Evolutionary conservation across 2,329 filamentous ascomycete species (phyloP).

Genomic region (Xylaria sp.): DNA sequence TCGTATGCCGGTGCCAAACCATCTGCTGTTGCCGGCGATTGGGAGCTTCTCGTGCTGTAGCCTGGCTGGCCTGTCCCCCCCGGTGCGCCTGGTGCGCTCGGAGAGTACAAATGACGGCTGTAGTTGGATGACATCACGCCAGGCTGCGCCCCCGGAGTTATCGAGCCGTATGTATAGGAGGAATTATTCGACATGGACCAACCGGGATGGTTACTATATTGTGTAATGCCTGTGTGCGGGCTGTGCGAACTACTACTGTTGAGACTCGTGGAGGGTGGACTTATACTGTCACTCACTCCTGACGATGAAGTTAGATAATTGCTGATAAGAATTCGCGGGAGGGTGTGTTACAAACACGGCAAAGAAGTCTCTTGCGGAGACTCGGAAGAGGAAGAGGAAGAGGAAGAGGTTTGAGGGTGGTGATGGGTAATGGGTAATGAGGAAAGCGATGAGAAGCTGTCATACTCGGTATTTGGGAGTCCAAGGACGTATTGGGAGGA

Average conservation of each 20-base stretch:
- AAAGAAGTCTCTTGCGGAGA: constrained; percentile 25
- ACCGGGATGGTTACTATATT: constrained; percentile 66
- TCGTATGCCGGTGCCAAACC: constrained; percentile 75
- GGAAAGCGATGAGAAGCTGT: constrained; percentile 33
- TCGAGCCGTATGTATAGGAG: constrained; percentile 66
- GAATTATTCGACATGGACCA: constrained; percentile 67
- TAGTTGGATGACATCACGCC: constrained; percentile 59
- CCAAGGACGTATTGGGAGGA: constrained; percentile 49
- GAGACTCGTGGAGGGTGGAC: constrained; percentile 68
- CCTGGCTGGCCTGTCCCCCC: constrained; percentile 28
- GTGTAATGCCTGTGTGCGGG: constrained; percentile 62
- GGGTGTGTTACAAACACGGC: constrained; percentile 20
- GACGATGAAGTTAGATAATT: constrained; percentile 53
- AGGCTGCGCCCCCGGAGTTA: constrained; percentile 62
- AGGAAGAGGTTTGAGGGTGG: no score
- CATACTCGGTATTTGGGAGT: constrained; percentile 52
- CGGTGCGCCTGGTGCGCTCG: constrained; percentile 45
- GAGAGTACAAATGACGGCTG: constrained; percentile 48
- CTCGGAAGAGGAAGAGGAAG: constrained; percentile 21
- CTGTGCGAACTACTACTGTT: constrained; percentile 68
- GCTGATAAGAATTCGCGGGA: constrained; percentile 23
- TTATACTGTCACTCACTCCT: constrained; percentile 69
- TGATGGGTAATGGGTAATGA: constrained; percentile 28
- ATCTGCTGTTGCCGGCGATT: constrained; percentile 68
- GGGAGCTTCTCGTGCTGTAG: constrained; percentile 63